Base-by-base conservation (phyloP, 2,329 filamentous ascomycete genomes). In the Nothopassalora personata region DNA sequence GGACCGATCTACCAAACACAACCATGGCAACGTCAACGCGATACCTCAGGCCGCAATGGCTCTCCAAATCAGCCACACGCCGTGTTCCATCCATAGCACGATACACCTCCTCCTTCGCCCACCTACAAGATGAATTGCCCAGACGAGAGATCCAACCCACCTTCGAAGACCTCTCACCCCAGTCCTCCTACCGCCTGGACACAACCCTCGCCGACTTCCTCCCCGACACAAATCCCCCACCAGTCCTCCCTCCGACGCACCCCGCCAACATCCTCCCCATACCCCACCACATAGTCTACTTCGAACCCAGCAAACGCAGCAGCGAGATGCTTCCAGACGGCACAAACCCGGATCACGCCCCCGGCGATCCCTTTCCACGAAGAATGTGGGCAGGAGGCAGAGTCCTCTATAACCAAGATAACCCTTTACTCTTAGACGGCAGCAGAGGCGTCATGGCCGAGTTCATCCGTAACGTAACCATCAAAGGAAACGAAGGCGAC, bases 341-440 rank as follows among this genome's bases (percentile, higher is more conserved):
- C 58, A 95, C 92, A 0, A 93, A 97, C 72, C 79, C 83, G 4
- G 79, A 87, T 55, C 91, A 96, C 70, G 86, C 81, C 27, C 93
- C 93, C 0, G 90, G 88, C 1, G 71, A 72, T 4, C 85, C 86
- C 1, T 96, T 89, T 71, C 81, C 81, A 53, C 83, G 89, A 23
- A 86, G 94, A 18, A 85, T 99, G 77, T 99, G 94, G 94, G 60
- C 90, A 13, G 91, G 92, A 33, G 94, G 93, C 0, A 81, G 81
- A 45, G 74, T 97, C 8, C 71, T 70, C 1, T 89, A 89, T 66
- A 73, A 74, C 18, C 60, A 72, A 33, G 61, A 64, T 18, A 62
- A 70, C 53, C 68, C 72, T 0, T 57, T 70, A 11, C 62, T 66
- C 5, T 63, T 75, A 46, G 72, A 75, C 59, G 67, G 66, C 59